Conservation (phyloP, 768 basidiomycete genomes). For the Leccinum ochraceum region DNA sequence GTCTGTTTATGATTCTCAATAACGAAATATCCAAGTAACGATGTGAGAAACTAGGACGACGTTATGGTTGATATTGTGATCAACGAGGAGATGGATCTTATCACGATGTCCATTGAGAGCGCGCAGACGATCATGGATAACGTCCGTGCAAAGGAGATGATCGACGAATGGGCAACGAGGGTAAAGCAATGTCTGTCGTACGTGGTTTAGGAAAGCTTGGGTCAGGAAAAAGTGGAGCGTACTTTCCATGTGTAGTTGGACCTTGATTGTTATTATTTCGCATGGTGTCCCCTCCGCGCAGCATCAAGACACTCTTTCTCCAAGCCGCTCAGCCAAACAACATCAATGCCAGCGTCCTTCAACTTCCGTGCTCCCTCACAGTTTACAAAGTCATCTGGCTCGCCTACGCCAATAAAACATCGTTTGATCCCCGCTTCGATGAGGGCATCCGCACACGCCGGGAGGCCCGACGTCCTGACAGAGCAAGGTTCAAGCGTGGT, state of each 20-base stretch:
- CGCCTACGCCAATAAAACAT: slow-evolving; percentile 87
- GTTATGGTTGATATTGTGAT: slow-evolving; percentile 36
- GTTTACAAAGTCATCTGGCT: slow-evolving; percentile 92
- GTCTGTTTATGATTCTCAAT: slow-evolving; percentile 13
- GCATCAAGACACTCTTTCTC: slow-evolving; percentile 79
- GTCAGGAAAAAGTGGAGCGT: neutral
- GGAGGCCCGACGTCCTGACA: slow-evolving; percentile 79
- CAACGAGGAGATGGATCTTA: slow-evolving; percentile 16
- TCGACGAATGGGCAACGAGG: slow-evolving; percentile 22
- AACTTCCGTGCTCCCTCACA: slow-evolving; percentile 85
- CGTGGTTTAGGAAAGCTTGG: slow-evolving; percentile 1
- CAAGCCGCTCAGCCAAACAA: slow-evolving; percentile 73
- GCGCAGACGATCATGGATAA: slow-evolving; percentile 15
- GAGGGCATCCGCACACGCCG: slow-evolving; percentile 84
- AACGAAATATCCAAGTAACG: neutral
- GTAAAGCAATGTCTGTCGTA: slow-evolving; percentile 17
- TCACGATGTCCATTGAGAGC: slow-evolving; percentile 28
- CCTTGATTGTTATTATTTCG: slow-evolving; percentile 1
- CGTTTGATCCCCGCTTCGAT: slow-evolving; percentile 67
- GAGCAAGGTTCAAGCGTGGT: slow-evolving; percentile 98
- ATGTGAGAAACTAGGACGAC: slow-evolving; percentile 30
- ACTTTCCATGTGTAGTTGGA: slow-evolving; percentile 3
- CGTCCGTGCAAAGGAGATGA: slow-evolving; percentile 16
- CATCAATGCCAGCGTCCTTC: slow-evolving; percentile 67
- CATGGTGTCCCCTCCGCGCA: slow-evolving; percentile 62